phyloP scores from a whole-genome alignment of 768 basidiomycete species.

The Leccinellum rugosiceps region DNA sequence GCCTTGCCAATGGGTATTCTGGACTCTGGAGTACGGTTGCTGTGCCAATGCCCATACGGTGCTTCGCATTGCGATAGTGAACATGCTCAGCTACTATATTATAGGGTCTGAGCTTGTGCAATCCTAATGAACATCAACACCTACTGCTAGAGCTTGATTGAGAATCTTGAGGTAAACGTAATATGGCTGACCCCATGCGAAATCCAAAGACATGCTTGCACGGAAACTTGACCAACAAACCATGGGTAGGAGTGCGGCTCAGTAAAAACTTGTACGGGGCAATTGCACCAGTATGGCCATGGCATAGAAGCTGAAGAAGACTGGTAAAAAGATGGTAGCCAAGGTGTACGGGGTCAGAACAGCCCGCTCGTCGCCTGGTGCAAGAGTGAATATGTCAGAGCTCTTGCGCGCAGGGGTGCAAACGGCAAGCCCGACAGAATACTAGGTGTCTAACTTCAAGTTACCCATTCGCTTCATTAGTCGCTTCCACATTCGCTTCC shows the following conservation, averaged over 20 bases:
- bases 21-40: slow-evolving; percentile 12
- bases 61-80: slow-evolving; percentile 23
- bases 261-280: slow-evolving; percentile 41
- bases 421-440: background rate
- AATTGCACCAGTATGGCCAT: slow-evolving; percentile 53
- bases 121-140: background rate
- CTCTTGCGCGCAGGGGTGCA: background rate
- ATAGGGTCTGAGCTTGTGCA: background rate
- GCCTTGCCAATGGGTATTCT: slow-evolving; percentile 10
- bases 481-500: too few species aligned
- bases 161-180: slow-evolving; percentile 11
- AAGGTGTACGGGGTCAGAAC: slow-evolving; percentile 27
- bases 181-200: slow-evolving; percentile 16
- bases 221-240: slow-evolving; percentile 44
- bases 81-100: slow-evolving; percentile 24
- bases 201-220: slow-evolving; percentile 29
- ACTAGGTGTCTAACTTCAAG: background rate
- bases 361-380: slow-evolving; percentile 13
- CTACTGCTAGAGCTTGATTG: slow-evolving; percentile 25
- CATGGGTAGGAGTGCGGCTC: slow-evolving; percentile 47
- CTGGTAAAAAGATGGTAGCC: slow-evolving; percentile 38
- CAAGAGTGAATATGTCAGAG: slow-evolving; percentile 1
- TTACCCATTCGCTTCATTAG: too few species aligned
- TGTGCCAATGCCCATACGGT: slow-evolving; percentile 19
- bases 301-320: slow-evolving; percentile 44